Percentiles rank a stretch among this genome's conserved stretches.
Evolutionary conservation across 345 rosid species (phyloP).

Genomic region (Salix brachista): DNA sequence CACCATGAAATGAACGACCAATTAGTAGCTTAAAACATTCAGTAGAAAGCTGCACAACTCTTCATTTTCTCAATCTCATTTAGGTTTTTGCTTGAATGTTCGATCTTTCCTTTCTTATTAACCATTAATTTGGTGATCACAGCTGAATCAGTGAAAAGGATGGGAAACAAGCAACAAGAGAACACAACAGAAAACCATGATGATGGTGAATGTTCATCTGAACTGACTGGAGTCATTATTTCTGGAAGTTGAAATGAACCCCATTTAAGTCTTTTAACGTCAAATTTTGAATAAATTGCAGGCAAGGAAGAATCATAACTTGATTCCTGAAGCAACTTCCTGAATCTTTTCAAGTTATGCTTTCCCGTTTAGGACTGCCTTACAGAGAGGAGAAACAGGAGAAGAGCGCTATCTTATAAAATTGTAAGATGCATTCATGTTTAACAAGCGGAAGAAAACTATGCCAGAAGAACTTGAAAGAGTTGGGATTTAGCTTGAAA

Average conservation of each 20-base stretch:
- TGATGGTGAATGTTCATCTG: conserved; percentile 35
- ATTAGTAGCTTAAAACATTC: neutral
- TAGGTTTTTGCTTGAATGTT: neutral
- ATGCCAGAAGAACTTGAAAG: neutral
- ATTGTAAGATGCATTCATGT: neutral
- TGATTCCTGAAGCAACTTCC: neutral
- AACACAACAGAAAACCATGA: conserved; percentile 12
- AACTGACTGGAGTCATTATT: conserved; percentile 1
- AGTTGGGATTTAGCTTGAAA: neutral
- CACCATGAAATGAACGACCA: neutral
- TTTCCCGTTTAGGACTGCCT: neutral
- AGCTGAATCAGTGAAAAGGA: conserved; percentile 59
- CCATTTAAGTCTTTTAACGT: neutral
- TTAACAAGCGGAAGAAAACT: neutral
- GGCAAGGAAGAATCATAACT: conserved; percentile 32
- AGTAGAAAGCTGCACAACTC: neutral
- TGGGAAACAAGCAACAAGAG: conserved; percentile 42
- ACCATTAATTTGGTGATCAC: conserved; percentile 18
- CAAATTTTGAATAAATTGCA: conserved; percentile 21
- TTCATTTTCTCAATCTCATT: neutral
- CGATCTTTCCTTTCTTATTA: conserved; percentile 2
- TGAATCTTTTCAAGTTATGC: neutral
- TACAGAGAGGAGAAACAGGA: neutral
- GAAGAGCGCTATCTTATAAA: neutral
- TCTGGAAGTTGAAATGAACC: neutral